Evolutionary conservation across 768 basidiomycete genomes (phyloP).

Genomic region (Cystobasidium onofrii): DNA sequence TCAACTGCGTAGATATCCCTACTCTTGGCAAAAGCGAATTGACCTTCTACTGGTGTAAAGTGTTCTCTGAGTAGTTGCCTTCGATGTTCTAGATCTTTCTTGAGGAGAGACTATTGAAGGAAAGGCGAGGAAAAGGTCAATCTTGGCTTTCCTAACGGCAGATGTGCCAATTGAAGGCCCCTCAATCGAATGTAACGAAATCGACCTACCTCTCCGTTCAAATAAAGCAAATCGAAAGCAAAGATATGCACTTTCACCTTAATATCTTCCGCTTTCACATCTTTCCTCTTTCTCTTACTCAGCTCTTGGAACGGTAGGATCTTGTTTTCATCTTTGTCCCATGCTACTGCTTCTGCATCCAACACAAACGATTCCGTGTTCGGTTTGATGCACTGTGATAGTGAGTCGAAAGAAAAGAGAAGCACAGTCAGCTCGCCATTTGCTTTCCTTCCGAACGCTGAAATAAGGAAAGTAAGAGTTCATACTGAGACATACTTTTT

Average conservation of each 20-base stretch:
- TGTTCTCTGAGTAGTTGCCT: constrained; percentile 67
- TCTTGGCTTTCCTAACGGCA: background rate
- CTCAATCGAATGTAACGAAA: background rate
- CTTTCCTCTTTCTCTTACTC: constrained; percentile 87
- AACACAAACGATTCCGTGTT: constrained; percentile 83
- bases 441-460: too few relatives aligned
- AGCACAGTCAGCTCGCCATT: too few relatives aligned
- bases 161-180: too few relatives aligned
- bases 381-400: constrained; percentile 69
- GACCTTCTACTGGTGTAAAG: constrained; percentile 72
- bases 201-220: constrained; percentile 82
- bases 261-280: constrained; percentile 95
- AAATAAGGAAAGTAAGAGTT: background rate
- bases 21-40: constrained; percentile 86
- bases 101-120: constrained; percentile 63
- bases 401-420: too few relatives aligned
- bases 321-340: constrained; percentile 57
- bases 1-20: constrained; percentile 83
- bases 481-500: constrained; percentile 54
- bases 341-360: constrained; percentile 93
- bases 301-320: constrained; percentile 98
- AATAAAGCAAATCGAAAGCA: constrained; percentile 88
- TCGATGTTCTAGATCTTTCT: constrained; percentile 64
- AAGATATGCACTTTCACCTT: constrained; percentile 93
- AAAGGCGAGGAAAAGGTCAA: background rate